phyloP scores from a whole-genome alignment of 768 basidiomycete genomes.

The Psilocybe azurescens region DNA sequence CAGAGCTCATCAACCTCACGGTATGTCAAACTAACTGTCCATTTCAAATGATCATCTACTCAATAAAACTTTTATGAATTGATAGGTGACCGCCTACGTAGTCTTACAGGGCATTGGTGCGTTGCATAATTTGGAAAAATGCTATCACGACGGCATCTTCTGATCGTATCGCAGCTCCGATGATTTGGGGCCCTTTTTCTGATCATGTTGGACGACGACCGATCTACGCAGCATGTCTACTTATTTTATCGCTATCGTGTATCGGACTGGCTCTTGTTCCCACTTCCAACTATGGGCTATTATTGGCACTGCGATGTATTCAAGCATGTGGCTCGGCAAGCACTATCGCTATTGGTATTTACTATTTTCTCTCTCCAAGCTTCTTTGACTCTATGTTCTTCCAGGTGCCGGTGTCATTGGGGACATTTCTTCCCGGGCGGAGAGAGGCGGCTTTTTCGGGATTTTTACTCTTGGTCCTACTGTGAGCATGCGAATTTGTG shows the following conservation, averaged over 20 bases:
- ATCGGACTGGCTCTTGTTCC: conserved; percentile 59
- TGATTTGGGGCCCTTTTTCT: conserved; percentile 75
- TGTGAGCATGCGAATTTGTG: conserved; percentile 34
- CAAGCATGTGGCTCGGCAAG: conserved; percentile 84
- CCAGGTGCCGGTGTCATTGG: conserved; percentile 77
- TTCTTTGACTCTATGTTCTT: not conserved
- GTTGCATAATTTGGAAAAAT: conserved; percentile 17
- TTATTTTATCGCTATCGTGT: conserved; percentile 69
- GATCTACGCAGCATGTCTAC: conserved; percentile 64
- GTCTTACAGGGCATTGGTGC: conserved; percentile 67
- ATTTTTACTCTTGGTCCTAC: conserved; percentile 67
- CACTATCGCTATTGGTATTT: conserved; percentile 71
- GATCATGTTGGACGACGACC: conserved; percentile 70
- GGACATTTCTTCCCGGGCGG: conserved; percentile 75
- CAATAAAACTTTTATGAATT: not conserved
- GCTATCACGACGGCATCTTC: not conserved
- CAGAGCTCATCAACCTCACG: conserved; percentile 79
- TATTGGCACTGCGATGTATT: conserved; percentile 77
- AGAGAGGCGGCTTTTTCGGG: conserved; percentile 81
- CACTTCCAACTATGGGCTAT: conserved; percentile 71
- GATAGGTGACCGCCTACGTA: conserved; percentile 73
- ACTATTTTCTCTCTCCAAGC: not conserved
- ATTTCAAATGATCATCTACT: too few species aligned
- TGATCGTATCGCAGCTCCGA: conserved; percentile 48
- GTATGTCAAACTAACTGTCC: conserved; percentile 35